Evolutionary conservation across 2,329 filamentous ascomycete genomes (phyloP), one percentile per base, ranked within the genome.

Genomic region (Penicillium expansum): DNA sequence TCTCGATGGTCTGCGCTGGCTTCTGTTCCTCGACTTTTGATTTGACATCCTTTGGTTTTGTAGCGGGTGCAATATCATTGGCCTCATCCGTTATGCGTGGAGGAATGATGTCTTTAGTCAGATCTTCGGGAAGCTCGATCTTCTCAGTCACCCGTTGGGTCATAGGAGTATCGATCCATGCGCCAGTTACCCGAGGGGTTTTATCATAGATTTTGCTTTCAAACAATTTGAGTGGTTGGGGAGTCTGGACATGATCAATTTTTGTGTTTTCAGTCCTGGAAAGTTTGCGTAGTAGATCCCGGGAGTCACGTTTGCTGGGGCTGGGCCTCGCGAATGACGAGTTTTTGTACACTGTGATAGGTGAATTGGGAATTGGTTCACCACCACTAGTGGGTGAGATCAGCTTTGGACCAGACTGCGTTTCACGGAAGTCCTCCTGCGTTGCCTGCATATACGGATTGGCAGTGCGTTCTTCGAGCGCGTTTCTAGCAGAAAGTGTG

Each of bases 91-190:
- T 35, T 35, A 51, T 55, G 27, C 60, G 61, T n/a, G 65, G 60
- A 35, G 60, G 61, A 32, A 63, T 47, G 37, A 68, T 64, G 22
- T 70, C 67, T 29, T 63, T 69, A 2, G 68, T 63, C 14, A 65
- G 52, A 44, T 72, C 60, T 30, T 58, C 64, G 29, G 62, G 66
- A 22, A 64, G 55, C 18, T 67, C 57, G 7, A 47, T 22, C 42
- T 52, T 52, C 9, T 56, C 54, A 6, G 64, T 45, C 29, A 67
- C 60, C 32, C 70, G 69, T 51, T 77, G 75, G 13, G 76, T 75
- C 61, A 78, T 64, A 4, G 78, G 77, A 1, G 77, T 80, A 61
- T 80, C 77, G 33, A 78, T 74, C 76, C 76, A 80, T 2, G 76
- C 77, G 13, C 77, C 77, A 18, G 72, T 73, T 10, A 79, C 76